phyloP scores from a whole-genome alignment of 2,329 filamentous ascomycete genomes.

The Botrytis deweyae region DNA sequence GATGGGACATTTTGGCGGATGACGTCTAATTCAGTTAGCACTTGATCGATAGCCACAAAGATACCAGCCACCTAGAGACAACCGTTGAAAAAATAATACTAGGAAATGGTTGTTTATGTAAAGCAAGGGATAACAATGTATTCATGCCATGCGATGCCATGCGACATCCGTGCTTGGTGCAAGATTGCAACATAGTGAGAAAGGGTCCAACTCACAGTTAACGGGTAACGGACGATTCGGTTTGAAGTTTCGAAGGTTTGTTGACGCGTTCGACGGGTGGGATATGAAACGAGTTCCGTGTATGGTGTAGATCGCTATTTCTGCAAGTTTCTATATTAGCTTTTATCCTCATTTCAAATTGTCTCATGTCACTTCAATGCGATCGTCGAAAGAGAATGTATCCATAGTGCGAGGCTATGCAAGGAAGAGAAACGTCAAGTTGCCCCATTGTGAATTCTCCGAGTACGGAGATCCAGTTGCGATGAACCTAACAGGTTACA shows the following conservation, averaged over 20 bases:
- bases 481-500: slow-evolving; percentile 25
- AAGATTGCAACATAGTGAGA: slow-evolving; percentile 23
- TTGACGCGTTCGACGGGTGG: slow-evolving; percentile 23
- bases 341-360: slow-evolving; percentile 21
- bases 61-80: slow-evolving; percentile 22
- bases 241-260: slow-evolving; percentile 4
- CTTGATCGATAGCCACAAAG: slow-evolving; percentile 23
- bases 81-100: slow-evolving; percentile 1
- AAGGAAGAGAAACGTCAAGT: slow-evolving; percentile 28
- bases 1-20: slow-evolving; percentile 36
- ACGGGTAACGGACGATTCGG: slow-evolving; percentile 2
- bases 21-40: slow-evolving; percentile 29
- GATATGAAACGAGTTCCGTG: slow-evolving; percentile 32
- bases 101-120: slow-evolving; percentile 20
- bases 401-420: slow-evolving; percentile 25
- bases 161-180: slow-evolving; percentile 33
- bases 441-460: slow-evolving; percentile 17
- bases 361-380: slow-evolving; percentile 26
- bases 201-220: slow-evolving; percentile 31
- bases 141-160: slow-evolving; percentile 30
- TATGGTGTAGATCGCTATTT: slow-evolving; percentile 24
- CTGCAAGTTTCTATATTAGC: slow-evolving; percentile 30
- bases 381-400: slow-evolving; percentile 32
- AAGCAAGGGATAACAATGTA: slow-evolving; percentile 27
- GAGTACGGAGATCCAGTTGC: slow-evolving; percentile 27